These are phyloP conservation scores for Leccinum barrowsii DNA, from an alignment of 768 basidiomycete species.

Conservation along the genomic window DNA sequence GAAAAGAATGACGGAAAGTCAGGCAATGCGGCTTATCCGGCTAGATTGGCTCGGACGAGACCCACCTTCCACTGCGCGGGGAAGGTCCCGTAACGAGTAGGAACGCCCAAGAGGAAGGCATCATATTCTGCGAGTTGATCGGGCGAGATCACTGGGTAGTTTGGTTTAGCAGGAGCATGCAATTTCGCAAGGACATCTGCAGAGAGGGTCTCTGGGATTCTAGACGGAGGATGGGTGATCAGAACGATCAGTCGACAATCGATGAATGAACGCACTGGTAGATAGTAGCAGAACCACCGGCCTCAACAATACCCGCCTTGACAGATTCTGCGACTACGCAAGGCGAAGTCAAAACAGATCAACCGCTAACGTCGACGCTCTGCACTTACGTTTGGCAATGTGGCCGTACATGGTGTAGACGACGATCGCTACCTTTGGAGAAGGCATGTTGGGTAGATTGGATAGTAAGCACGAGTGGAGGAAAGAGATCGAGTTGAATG, in stretches of 20 bases:
- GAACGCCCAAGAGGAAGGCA: constrained; percentile 43
- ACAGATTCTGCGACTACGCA: constrained; percentile 58
- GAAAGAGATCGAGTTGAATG: not conserved
- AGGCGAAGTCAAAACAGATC: not conserved
- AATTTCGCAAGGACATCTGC: constrained; percentile 62
- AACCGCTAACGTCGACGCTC: not conserved
- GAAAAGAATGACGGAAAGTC: not conserved
- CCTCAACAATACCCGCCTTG: constrained; percentile 42
- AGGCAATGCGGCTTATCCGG: not conserved
- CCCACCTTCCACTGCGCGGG: constrained; percentile 61
- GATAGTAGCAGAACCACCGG: constrained; percentile 50
- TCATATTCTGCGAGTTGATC: constrained; percentile 22
- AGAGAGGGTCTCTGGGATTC: constrained; percentile 77
- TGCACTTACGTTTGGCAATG: constrained; percentile 55
- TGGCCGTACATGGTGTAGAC: constrained; percentile 77
- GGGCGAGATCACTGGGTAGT: constrained; percentile 39
- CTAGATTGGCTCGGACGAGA: not conserved
- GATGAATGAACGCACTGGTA: constrained; percentile 46
- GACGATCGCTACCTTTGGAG: constrained; percentile 59
- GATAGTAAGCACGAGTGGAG: not conserved
- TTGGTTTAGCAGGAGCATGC: constrained; percentile 65
- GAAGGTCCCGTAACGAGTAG: constrained; percentile 44
- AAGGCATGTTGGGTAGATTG: constrained; percentile 35
- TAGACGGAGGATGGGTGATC: constrained; percentile 23
- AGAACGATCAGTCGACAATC: not conserved